These are phyloP conservation scores for Cyclotella sp. DNA, from an alignment of 108 stramenopile species.

Conservation along the genomic window DNA sequence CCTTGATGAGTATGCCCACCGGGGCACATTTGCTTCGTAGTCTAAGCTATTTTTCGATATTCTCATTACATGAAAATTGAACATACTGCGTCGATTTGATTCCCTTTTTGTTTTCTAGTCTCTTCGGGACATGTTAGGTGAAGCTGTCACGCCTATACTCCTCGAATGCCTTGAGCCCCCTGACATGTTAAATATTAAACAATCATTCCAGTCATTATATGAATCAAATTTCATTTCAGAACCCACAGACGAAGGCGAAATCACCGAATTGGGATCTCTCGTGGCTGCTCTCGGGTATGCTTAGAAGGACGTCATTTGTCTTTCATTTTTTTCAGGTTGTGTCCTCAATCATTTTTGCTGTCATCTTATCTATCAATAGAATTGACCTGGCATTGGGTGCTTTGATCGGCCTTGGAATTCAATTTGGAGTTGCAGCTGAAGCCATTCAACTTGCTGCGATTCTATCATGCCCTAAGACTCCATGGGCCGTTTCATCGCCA, in stretches of 20 bases:
- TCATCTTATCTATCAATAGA: neutral
- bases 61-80: no score
- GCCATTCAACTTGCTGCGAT: slow-evolving; percentile 84
- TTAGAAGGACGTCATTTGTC: neutral
- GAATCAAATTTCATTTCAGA: slow-evolving; percentile 65
- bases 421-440: slow-evolving; percentile 85
- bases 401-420: slow-evolving; percentile 85
- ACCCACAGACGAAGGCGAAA: slow-evolving; percentile 69
- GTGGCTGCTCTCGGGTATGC: slow-evolving; percentile 68
- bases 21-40: neutral
- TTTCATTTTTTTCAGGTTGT: neutral
- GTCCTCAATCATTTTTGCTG: neutral
- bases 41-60: neutral
- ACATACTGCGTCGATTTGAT: no score
- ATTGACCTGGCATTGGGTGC: slow-evolving; percentile 79
- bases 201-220: slow-evolving; percentile 78
- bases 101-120: neutral
- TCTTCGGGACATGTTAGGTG: slow-evolving; percentile 74
- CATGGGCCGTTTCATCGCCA: slow-evolving; percentile 79
- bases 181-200: slow-evolving; percentile 66
- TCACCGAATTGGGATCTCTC: slow-evolving; percentile 76
- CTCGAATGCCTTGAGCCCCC: slow-evolving; percentile 87
- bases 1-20: neutral
- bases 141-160: slow-evolving; percentile 71
- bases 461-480: slow-evolving; percentile 75